phyloP scores from a whole-genome alignment of 345 rosid species.

The Eucalyptus coolabah region DNA sequence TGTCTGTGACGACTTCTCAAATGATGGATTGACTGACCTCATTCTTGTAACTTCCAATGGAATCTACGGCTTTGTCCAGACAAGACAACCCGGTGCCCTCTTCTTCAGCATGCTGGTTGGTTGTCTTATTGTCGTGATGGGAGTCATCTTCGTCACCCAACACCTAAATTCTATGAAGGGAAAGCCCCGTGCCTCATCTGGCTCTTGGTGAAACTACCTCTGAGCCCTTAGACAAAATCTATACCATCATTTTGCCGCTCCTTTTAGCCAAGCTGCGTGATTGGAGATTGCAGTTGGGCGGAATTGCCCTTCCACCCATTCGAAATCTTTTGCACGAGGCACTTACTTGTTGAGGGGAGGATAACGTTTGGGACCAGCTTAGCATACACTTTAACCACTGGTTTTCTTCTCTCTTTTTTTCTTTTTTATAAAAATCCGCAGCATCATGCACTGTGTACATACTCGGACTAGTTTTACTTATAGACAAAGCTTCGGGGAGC shows the following conservation, averaged over 20 bases:
- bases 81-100: conserved; percentile 95
- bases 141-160: conserved; percentile 76
- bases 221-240: background rate
- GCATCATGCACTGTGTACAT: background rate
- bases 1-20: conserved; percentile 74
- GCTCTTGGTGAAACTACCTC: conserved; percentile 8
- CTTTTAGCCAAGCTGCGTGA: background rate
- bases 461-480: background rate
- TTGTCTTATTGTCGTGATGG: conserved; percentile 88
- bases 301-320: background rate
- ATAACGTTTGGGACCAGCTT: background rate
- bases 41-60: conserved; percentile 87
- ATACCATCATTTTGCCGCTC: background rate
- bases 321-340: background rate
- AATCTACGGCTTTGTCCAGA: conserved; percentile 86
- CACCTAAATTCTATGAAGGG: conserved; percentile 75
- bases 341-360: background rate
- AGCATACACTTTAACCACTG: background rate
- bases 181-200: conserved; percentile 70
- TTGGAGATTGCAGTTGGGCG: background rate
- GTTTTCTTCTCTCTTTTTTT: background rate
- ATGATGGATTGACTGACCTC: conserved; percentile 83
- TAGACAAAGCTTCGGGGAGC: background rate
- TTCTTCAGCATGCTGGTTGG: conserved; percentile 98
- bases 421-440: background rate